Base-by-base conservation (phyloP, 2,329 filamentous ascomycete species). In the Fusarium albosuccineum region DNA sequence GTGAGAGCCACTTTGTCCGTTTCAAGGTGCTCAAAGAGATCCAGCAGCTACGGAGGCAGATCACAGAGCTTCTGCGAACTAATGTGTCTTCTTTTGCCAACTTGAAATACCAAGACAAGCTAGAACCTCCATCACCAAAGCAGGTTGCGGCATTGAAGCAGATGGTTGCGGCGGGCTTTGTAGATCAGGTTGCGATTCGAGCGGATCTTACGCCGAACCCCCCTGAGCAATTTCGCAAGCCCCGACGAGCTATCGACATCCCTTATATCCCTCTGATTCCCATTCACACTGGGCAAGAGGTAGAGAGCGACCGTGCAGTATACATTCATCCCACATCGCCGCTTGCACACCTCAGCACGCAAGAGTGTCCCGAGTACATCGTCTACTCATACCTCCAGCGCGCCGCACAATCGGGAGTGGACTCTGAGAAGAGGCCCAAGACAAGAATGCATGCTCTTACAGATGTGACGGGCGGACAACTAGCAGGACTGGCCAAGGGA, bases 131-230 rank as follows among this genome's bases (percentile, higher is more conserved):
- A 0, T 86, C 87, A 0, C 81, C 89, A 7, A 91, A 89, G 68
- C 91, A 94, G 74, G 82, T 97, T 29, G 89, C 90, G 46, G 89
- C 93, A 1, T 83, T 99, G 29, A 97, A 97, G 77, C 93, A 97
- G 75, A 97, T 98, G 81, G 89, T 93, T 22, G 93, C 95, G 0
- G 91, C 93, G 0, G 96, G 95, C 1, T 98, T 97, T 81, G 89
- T 98, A 73, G 96, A 99, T 78, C 92, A 97, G 70, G 87, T 99
- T 40, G 96, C 96, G 45, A 94, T 98, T 70, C 92, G 96, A 62
- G 93, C 92, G 5, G 95, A 99, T 77, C 83, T 93, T n/a, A 86
- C 93, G 0, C 92, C 93, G 1, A 86, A 85, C 11, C 92, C 92
- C 1, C 89, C 90, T 1, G 89, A 91, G 64, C 80, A 86, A 54